Evolutionary conservation across 2,329 filamentous ascomycete genomes (phyloP).

Genomic region (Pseudogymnoascus sp.): DNA sequence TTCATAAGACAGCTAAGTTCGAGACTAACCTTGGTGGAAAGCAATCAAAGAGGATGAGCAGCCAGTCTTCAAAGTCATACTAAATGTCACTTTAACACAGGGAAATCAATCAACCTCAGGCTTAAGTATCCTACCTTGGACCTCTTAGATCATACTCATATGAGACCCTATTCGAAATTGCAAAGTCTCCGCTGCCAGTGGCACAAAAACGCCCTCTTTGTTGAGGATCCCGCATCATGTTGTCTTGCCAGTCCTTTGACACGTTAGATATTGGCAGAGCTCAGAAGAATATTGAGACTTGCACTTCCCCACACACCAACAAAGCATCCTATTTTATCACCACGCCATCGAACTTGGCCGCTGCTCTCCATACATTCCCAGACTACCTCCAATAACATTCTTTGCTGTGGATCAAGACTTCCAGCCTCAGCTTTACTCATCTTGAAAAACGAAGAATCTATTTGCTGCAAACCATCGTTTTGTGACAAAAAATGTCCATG

Average conservation of each 20-base stretch:
- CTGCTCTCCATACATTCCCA: slow-evolving; percentile 23
- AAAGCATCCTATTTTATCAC: background rate
- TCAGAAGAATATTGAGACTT: background rate
- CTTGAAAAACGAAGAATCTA: slow-evolving; percentile 19
- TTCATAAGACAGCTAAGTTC: background rate
- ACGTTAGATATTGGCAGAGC: background rate
- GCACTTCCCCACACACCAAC: background rate
- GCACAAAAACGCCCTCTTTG: slow-evolving; percentile 25
- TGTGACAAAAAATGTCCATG: slow-evolving; percentile 15
- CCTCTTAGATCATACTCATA: background rate
- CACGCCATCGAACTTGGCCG: slow-evolving; percentile 11
- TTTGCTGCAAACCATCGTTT: slow-evolving; percentile 7
- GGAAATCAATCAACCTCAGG: background rate
- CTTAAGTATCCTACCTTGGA: background rate
- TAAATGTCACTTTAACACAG: background rate
- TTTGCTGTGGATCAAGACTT: slow-evolving; percentile 26
- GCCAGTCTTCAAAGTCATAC: background rate
- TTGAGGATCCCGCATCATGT: slow-evolving; percentile 13
- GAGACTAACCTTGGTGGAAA: background rate
- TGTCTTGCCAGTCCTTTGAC: background rate
- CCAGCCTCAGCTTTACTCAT: slow-evolving; percentile 14
- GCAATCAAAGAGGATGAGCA: background rate
- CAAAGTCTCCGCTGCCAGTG: background rate
- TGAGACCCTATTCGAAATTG: background rate
- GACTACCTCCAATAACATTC: slow-evolving; percentile 20